phyloP scores from a whole-genome alignment of 2,329 filamentous ascomycete genomes.

The Aspergillus sp. region DNA sequence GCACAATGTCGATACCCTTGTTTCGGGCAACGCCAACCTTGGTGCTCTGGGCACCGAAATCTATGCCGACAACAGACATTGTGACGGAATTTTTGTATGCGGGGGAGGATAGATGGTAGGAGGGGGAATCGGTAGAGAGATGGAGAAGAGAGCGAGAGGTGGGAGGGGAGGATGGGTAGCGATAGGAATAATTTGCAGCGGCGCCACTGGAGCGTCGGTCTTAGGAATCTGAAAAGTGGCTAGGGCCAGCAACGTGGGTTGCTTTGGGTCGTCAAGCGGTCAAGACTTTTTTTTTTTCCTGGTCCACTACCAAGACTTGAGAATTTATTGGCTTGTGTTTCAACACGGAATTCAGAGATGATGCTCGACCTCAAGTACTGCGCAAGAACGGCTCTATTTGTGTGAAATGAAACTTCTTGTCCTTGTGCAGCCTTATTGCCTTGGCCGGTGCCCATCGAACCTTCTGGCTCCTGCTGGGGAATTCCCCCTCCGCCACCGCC shows the following conservation, averaged over 20 bases:
- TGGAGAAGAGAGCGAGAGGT: slow-evolving; percentile 17
- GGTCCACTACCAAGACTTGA: slow-evolving; percentile 10
- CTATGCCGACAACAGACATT: slow-evolving; percentile 73
- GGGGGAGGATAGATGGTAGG: slow-evolving; percentile 20
- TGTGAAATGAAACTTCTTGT: not conserved
- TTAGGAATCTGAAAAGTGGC: slow-evolving; percentile 29
- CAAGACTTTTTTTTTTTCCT: slow-evolving; percentile 20
- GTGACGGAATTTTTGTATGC: slow-evolving; percentile 29
- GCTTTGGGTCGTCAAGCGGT: slow-evolving; percentile 24
- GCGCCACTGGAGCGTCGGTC: slow-evolving; percentile 27
- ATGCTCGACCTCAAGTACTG: not conserved
- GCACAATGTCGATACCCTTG: slow-evolving; percentile 96
- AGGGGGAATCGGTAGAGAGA: slow-evolving; percentile 21
- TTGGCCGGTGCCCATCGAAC: slow-evolving; percentile 32
- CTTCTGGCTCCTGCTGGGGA: slow-evolving; percentile 39
- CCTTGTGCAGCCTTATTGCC: slow-evolving; percentile 8
- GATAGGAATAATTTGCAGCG: slow-evolving; percentile 39
- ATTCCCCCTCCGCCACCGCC: slow-evolving; percentile 29
- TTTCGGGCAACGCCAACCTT: slow-evolving; percentile 97
- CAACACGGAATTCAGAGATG: not conserved
- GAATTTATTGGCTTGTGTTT: not conserved
- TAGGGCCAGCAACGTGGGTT: slow-evolving; percentile 22
- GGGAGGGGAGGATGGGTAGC: slow-evolving; percentile 13
- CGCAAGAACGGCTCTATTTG: not conserved
- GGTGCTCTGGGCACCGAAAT: slow-evolving; percentile 95